Evolutionary conservation across 176 grass and related monocot genomes (phyloP).

Genomic region (Eragrostis curvula): DNA sequence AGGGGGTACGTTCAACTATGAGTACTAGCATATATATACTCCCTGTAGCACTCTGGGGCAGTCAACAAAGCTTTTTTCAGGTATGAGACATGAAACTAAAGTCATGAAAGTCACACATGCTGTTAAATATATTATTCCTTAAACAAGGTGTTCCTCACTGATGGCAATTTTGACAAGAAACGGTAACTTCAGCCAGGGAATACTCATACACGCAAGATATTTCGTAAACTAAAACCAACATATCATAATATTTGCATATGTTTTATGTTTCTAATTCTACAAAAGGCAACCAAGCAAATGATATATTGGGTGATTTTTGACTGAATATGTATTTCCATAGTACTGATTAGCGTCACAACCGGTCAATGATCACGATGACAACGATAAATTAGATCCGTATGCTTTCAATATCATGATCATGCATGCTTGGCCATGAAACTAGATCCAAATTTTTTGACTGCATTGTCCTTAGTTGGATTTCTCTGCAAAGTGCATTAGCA

Average conservation of each 20-base stretch:
- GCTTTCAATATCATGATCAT: not conserved
- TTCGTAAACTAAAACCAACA: not conserved
- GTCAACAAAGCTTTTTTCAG: not conserved
- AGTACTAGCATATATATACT: not conserved
- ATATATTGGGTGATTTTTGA: not conserved
- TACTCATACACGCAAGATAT: not conserved
- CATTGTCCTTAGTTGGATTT: not conserved
- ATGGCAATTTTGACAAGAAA: not conserved
- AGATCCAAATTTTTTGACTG: constrained; percentile 2
- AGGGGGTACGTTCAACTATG: constrained; percentile 1
- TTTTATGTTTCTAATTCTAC: not conserved
- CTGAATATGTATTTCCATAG: not conserved
- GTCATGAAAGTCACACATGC: not conserved
- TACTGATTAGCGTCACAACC: constrained; percentile 1
- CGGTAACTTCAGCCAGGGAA: not conserved
- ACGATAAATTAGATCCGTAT: not conserved
- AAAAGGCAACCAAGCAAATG: not conserved
- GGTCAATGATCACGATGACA: not conserved
- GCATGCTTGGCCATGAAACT: constrained; percentile 1
- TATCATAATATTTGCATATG: not conserved
- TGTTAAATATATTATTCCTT: not conserved
- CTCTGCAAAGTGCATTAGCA: not conserved
- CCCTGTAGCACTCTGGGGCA: not conserved
- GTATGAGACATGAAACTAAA: not conserved
- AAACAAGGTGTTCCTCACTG: not conserved